A percentile compares a stretch with the other conserved stretches of the same genome.
Evolutionary conservation across 2,329 filamentous ascomycete genomes (phyloP).

Genomic region (Moelleriella libera): DNA sequence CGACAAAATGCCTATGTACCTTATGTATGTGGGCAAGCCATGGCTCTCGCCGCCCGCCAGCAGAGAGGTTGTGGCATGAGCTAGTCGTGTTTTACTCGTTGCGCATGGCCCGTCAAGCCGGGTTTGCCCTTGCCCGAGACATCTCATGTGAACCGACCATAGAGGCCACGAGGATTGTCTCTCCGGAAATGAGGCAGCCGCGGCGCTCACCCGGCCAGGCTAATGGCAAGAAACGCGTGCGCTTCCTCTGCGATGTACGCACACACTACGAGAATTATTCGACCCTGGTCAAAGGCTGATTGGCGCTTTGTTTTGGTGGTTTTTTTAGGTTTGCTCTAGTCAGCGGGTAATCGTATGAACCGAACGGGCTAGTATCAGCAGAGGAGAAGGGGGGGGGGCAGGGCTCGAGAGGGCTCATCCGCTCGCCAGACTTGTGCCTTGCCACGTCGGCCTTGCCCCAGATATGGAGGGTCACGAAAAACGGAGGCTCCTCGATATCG

Average conservation of each 20-base stretch:
- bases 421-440: too few relatives aligned
- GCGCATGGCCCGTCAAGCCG: neutral
- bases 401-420: too few relatives aligned
- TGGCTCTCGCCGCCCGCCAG: neutral
- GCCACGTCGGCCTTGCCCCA: too few relatives aligned
- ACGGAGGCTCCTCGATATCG: too few relatives aligned
- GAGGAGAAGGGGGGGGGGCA: too few relatives aligned
- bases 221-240: neutral
- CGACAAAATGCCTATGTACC: neutral
- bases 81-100: neutral
- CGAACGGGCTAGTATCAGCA: neutral
- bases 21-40: neutral
- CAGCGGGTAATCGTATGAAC: neutral
- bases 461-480: too few relatives aligned
- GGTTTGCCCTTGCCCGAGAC: conserved; percentile 6
- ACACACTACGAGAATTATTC: neutral
- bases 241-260: too few relatives aligned
- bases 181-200: conserved; percentile 2
- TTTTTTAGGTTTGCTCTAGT: neutral
- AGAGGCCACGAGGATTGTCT: conserved; percentile 2
- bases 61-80: neutral
- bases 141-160: conserved; percentile 5
- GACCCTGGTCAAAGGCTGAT: neutral
- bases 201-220: neutral
- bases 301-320: neutral